A percentile compares a stretch with the other conserved stretches of the same genome.
Evolutionary conservation across 768 basidiomycete genomes (phyloP).

Genomic region (Jaapia argillacea): DNA sequence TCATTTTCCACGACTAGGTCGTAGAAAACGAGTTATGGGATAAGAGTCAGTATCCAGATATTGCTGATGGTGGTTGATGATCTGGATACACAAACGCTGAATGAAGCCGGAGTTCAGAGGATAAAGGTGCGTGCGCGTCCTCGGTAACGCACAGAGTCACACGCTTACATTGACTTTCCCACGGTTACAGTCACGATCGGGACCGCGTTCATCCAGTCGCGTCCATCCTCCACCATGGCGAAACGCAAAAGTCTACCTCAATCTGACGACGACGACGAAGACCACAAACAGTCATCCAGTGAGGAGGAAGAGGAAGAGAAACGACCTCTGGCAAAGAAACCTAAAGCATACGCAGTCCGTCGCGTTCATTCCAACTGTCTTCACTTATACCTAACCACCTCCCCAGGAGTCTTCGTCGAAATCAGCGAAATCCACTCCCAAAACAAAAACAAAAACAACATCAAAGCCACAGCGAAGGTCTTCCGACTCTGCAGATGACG

Average conservation of each 20-base stretch:
- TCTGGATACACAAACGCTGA: too few relatives aligned
- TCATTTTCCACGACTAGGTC: slow-evolving; percentile 63
- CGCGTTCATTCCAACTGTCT: too few relatives aligned
- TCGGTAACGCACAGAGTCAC: background rate
- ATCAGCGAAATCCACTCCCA: too few relatives aligned
- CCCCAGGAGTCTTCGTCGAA: too few relatives aligned
- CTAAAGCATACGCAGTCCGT: background rate
- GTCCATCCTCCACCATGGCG: slow-evolving; percentile 4
- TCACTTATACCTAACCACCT: too few relatives aligned
- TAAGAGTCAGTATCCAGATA: too few relatives aligned
- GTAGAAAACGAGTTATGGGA: too few relatives aligned
- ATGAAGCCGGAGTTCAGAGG: too few relatives aligned
- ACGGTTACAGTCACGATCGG: slow-evolving; percentile 3
- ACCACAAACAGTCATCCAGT: background rate
- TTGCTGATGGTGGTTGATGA: too few relatives aligned
- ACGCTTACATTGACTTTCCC: background rate
- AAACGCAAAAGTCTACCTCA: slow-evolving; percentile 8
- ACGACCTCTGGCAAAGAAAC: background rate
- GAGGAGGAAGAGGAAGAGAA: slow-evolving; percentile 1
- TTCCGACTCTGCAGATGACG: background rate
- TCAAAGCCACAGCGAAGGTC: too few relatives aligned
- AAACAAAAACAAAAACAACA: too few relatives aligned
- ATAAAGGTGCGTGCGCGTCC: background rate
- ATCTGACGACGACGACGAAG: slow-evolving; percentile 10
- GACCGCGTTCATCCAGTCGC: slow-evolving; percentile 6